These are phyloP conservation scores for Metarhizium humberi DNA, from an alignment of 2,329 filamentous ascomycete species.

Conservation along the genomic window DNA sequence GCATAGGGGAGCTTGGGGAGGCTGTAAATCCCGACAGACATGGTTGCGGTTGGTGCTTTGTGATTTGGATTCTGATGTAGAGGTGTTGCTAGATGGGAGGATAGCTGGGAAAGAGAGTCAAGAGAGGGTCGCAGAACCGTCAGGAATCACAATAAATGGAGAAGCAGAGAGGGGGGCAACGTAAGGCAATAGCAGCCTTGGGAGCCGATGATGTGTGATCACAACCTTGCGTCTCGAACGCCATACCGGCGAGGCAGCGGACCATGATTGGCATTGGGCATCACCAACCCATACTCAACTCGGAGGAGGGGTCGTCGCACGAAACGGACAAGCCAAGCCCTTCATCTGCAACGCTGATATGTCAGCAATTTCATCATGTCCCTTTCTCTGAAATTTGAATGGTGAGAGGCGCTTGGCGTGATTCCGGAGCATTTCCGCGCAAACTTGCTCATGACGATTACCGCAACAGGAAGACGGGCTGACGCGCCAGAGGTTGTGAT, in stretches of 20 bases:
- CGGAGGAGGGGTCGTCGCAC: too few species aligned
- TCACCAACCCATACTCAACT: background rate
- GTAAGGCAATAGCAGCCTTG: background rate
- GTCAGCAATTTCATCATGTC: background rate
- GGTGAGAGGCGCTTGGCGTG: background rate
- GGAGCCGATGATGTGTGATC: background rate
- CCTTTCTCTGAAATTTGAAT: background rate
- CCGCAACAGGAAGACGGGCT: slow-evolving; percentile 7
- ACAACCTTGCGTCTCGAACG: background rate
- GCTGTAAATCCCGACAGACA: slow-evolving; percentile 39
- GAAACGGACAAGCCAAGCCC: too few species aligned
- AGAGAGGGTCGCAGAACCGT: background rate
- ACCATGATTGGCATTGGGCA: background rate
- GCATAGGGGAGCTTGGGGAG: slow-evolving; percentile 59
- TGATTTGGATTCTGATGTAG: too few species aligned
- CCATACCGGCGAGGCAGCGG: background rate
- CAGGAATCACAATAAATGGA: too few species aligned
- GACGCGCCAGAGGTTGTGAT: too few species aligned
- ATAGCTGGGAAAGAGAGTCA: background rate
- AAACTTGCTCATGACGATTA: slow-evolving; percentile 25
- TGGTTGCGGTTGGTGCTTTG: slow-evolving; percentile 9
- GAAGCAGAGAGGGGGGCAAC: background rate
- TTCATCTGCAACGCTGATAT: background rate
- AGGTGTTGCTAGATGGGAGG: background rate
- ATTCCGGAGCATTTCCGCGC: slow-evolving; percentile 21